Percentiles rank a stretch among this genome's conserved stretches.
phyloP scores from a whole-genome alignment of 768 basidiomycete species.

The Pisolithus marmoratus region DNA sequence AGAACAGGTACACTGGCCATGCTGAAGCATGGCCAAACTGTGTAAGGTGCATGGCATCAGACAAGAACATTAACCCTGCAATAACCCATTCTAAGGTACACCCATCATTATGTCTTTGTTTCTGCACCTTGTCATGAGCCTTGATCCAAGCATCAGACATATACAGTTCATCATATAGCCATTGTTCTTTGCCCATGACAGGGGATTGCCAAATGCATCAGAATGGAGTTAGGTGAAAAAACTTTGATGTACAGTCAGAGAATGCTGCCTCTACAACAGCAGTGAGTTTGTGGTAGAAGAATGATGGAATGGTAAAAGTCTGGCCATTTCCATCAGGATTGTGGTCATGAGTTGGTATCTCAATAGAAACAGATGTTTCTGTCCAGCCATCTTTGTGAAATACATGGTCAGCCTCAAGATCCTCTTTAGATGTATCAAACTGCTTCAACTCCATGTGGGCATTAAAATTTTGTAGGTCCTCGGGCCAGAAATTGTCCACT shows the following conservation, averaged over 20 bases:
- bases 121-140: constrained; percentile 26
- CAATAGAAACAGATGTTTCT: no score
- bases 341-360: no score
- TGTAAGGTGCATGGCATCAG: neutral
- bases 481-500: no score
- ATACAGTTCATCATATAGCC: constrained; percentile 24
- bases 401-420: no score
- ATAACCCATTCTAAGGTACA: constrained; percentile 8
- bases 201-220: constrained; percentile 15
- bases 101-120: constrained; percentile 15
- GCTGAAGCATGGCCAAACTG: constrained; percentile 28
- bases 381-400: no score
- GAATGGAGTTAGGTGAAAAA: constrained; percentile 27
- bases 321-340: no score
- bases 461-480: no score
- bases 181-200: constrained; percentile 6
- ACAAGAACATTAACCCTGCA: constrained; percentile 3
- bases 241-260: constrained; percentile 1
- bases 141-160: constrained; percentile 26
- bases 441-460: no score
- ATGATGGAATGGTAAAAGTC: no score
- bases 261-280: no score
- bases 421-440: no score
- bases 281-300: no score
- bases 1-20: constrained; percentile 38